Conservation (phyloP, 2,329 filamentous ascomycete genomes). For the Scolecobasidium constrictum region DNA sequence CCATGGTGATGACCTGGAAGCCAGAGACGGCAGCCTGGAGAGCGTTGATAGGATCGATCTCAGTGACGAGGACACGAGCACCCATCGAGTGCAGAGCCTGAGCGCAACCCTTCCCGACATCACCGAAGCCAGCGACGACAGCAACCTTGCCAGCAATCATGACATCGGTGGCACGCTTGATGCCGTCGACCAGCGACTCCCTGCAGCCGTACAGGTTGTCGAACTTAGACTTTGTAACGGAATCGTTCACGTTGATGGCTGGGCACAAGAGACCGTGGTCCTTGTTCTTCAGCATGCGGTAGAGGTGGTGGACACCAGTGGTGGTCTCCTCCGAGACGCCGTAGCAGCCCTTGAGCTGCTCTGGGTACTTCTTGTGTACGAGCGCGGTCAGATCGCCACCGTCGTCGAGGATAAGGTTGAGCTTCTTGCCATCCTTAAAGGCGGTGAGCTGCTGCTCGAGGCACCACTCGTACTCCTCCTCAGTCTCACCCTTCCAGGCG, state of each 20-base stretch:
- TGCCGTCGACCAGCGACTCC: constrained; percentile 96
- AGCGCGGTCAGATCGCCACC: constrained; percentile 94
- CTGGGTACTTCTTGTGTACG: constrained; percentile 96
- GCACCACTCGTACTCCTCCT: constrained; percentile 99
- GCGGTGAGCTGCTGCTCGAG: constrained; percentile 93
- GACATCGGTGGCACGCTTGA: constrained; percentile 99
- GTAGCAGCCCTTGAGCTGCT: constrained; percentile 96
- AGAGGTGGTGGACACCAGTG: constrained; percentile 98
- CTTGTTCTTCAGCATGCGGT: constrained; percentile 82
- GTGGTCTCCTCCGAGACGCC: constrained; percentile 99
- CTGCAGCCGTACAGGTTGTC: constrained; percentile 99
- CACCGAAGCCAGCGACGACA: constrained; percentile 95
- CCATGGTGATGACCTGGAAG: constrained; percentile 96
- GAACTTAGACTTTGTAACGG: constrained; percentile 99
- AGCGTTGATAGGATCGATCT: constrained; percentile 98
- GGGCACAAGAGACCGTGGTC: constrained; percentile 64
- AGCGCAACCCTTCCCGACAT: constrained; percentile 98
- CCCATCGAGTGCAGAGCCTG: constrained; percentile 95
- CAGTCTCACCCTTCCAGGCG: constrained; percentile 83
- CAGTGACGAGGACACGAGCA: constrained; percentile 90
- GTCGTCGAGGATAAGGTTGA: constrained; percentile 98
- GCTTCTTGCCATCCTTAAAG: constrained; percentile 93
- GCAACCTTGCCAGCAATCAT: constrained; percentile 99
- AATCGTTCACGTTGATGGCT: constrained; percentile 98
- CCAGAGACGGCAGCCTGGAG: constrained; percentile 97